Base-by-base conservation (phyloP, 1,284 basidiomycete species). In the Hemileia vastatrix region DNA sequence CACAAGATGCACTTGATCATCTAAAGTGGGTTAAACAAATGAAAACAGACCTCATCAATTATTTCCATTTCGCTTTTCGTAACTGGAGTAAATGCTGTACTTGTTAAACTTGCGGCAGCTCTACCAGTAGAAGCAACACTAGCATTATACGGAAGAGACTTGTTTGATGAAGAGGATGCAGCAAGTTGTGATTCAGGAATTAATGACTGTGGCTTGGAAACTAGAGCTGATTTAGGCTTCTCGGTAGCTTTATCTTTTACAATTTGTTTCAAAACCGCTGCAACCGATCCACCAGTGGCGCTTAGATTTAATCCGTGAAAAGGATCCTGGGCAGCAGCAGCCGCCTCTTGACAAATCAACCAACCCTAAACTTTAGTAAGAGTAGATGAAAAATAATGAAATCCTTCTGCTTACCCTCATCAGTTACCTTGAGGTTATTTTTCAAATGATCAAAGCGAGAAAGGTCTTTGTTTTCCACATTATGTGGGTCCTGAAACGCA, bases 21-120 rank as follows among this genome's bases (percentile, higher is more conserved):
- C 31, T 27, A 27, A 8, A 51, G 4, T 1, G 27, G 27, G 11
- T 15, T 1, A 19, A 58, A 13, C 31, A 27, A 11, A 11, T 15
- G 36, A 18, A 11, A 64, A 66, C 79, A 6, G 55, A 85, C 85
- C 77, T 94, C 91, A 75, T 95, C 91, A 82, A 91, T 90, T 23
- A 93, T 78, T 2, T 93, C 83, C 65, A 88, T 85, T 56, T 93
- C 86, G 54, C 82, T 85, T 52, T 80, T 80, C 4, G 85, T 85
- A 60, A 86, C 83, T 4, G 91, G 86, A 67, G 89, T 88, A 49
- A 93, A 82, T 1, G 90, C 86, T 0, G 94, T 96, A 2, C 89
- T 92, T 0, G 95, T 99, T 53, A 98, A 79, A 1, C 90, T 90
- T 1, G 94, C 94, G 27, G 93, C 92, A 1, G 90, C 83, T 50